These are phyloP conservation scores for Lentinula guzmanii DNA, from an alignment of 768 basidiomycete species.

Conservation along the genomic window DNA sequence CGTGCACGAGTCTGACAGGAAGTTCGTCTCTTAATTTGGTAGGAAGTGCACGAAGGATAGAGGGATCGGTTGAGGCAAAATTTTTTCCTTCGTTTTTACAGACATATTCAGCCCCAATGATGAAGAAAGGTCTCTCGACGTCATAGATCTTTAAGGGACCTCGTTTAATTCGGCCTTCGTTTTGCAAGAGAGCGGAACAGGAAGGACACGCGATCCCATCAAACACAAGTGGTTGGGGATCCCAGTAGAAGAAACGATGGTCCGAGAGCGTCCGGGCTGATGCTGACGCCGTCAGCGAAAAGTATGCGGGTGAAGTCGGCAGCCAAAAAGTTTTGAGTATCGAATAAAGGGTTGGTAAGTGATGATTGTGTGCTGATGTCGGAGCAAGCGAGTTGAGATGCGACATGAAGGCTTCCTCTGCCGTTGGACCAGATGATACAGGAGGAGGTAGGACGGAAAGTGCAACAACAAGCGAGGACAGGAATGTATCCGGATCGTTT, in stretches of 20 bases:
- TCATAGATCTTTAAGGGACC: slow-evolving; percentile 80
- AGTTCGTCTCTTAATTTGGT: slow-evolving; percentile 67
- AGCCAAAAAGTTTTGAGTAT: slow-evolving; percentile 83
- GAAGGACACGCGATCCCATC: slow-evolving; percentile 73
- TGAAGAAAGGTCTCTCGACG: slow-evolving; percentile 72
- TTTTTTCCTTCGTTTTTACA: slow-evolving; percentile 64
- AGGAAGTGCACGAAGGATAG: slow-evolving; percentile 67
- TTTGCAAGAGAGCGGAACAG: slow-evolving; percentile 53
- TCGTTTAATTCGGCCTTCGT: slow-evolving; percentile 66
- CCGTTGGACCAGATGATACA: slow-evolving; percentile 50
- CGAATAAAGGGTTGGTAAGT: slow-evolving; percentile 68
- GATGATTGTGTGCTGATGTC: slow-evolving; percentile 36
- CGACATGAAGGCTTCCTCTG: slow-evolving; percentile 75
- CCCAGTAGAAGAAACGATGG: slow-evolving; percentile 83
- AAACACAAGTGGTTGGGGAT: slow-evolving; percentile 76
- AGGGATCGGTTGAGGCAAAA: slow-evolving; percentile 67
- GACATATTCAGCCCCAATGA: slow-evolving; percentile 79
- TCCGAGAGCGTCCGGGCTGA: slow-evolving; percentile 65
- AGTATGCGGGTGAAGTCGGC: slow-evolving; percentile 72
- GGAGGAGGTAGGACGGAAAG: slow-evolving; percentile 57
- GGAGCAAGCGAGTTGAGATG: slow-evolving; percentile 64
- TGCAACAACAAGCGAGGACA: slow-evolving; percentile 49
- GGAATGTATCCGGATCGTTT: slow-evolving; percentile 50
- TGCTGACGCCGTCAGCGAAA: slow-evolving; percentile 68
- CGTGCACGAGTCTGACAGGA: slow-evolving; percentile 56